These are phyloP conservation scores for Physcomitrellopsis africana DNA, from an alignment of 225 moss, liverwort and hornwort genomes.

Conservation along the genomic window DNA sequence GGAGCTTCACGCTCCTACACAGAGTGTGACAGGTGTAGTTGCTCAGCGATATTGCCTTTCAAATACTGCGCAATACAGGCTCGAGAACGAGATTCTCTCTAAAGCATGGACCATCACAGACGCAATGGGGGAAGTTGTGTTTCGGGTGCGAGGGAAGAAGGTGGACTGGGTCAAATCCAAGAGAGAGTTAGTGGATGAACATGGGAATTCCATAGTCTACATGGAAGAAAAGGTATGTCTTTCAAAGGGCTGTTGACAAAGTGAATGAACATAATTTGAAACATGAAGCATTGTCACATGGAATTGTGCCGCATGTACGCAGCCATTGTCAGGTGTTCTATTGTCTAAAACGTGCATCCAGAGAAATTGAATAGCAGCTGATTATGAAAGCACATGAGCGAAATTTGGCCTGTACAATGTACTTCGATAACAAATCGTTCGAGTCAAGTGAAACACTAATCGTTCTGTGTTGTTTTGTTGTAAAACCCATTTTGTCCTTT, in stretches of 20 bases:
- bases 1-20: conserved; percentile 31
- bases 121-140: conserved; percentile 21
- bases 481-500: no score
- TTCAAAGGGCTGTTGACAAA: background rate
- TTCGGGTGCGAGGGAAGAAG: conserved; percentile 34
- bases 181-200: conserved; percentile 32
- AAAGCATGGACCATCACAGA: conserved; percentile 36
- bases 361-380: background rate
- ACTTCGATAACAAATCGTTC: background rate
- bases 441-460: background rate
- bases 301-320: background rate
- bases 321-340: background rate
- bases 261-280: background rate
- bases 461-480: background rate
- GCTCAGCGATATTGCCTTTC: conserved; percentile 27
- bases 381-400: background rate
- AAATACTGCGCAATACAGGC: conserved; percentile 19
- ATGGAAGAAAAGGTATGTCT: conserved; percentile 37
- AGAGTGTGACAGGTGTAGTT: conserved; percentile 19
- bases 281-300: background rate
- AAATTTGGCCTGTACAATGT: background rate
- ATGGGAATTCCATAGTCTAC: conserved; percentile 19
- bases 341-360: background rate
- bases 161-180: conserved; percentile 29
- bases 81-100: conserved; percentile 29